These are phyloP conservation scores for Geranium brycei DNA, from an alignment of 345 rosid species.

Conservation along the genomic window DNA sequence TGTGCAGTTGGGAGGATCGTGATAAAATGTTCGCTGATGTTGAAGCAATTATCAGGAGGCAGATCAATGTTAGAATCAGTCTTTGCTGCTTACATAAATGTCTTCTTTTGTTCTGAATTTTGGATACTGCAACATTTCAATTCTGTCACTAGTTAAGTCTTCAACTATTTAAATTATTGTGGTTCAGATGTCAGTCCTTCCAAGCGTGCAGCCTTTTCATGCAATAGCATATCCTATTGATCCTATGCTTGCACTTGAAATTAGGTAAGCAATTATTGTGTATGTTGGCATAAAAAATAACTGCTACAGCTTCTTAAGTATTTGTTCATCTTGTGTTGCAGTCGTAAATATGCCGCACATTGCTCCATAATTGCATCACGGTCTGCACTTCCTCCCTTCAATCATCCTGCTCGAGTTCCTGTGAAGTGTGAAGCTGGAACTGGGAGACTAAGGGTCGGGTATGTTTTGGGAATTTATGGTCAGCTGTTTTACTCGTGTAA, in stretches of 20 bases:
- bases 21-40: conserved; percentile 72
- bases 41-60: conserved; percentile 76
- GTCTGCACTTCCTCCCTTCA: conserved; percentile 61
- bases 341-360: conserved; percentile 93
- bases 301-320: neutral
- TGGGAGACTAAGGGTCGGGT: conserved; percentile 77
- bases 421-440: conserved; percentile 47
- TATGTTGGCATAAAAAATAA: neutral
- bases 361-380: conserved; percentile 84
- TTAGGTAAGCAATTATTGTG: conserved; percentile 37
- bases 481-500: neutral
- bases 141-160: too few relatives aligned
- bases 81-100: neutral
- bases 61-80: conserved; percentile 48
- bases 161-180: neutral
- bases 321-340: conserved; percentile 19
- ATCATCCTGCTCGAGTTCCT: conserved; percentile 53
- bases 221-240: conserved; percentile 98
- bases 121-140: neutral
- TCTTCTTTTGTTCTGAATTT: neutral
- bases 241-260: conserved; percentile 88
- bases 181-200: conserved; percentile 72
- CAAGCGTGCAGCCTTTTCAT: conserved; percentile 98
- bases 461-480: conserved; percentile 4
- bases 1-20: conserved; percentile 91